phyloP scores from a whole-genome alignment of 2,329 filamentous ascomycete species.

The Sarocladiaceae sp. region DNA sequence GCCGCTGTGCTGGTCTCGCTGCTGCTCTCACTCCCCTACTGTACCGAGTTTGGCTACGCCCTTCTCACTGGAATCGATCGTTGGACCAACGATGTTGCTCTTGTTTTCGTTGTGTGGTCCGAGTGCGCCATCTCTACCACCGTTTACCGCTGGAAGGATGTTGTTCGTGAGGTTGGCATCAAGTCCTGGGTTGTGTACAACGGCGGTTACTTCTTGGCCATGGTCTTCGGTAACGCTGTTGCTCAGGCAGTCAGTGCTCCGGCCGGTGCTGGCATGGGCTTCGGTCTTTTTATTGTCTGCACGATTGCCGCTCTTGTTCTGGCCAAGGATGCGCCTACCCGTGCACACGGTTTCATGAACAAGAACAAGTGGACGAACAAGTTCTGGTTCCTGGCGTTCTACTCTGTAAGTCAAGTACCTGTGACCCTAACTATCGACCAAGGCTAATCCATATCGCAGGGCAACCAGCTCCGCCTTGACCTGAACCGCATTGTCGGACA shows the following conservation, averaged over 20 bases:
- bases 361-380: conserved; percentile 30
- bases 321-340: conserved; percentile 36
- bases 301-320: conserved; percentile 33
- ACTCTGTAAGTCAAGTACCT: conserved; percentile 43
- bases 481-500: conserved; percentile 49
- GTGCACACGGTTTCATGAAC: conserved; percentile 26
- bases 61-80: conserved; percentile 50
- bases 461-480: conserved; percentile 51
- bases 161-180: conserved; percentile 39
- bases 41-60: conserved; percentile 54
- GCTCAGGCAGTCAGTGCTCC: conserved; percentile 40
- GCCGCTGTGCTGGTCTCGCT: conserved; percentile 44
- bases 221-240: conserved; percentile 45
- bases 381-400: conserved; percentile 52
- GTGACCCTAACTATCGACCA: neutral
- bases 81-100: conserved; percentile 51
- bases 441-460: conserved; percentile 27
- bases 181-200: conserved; percentile 42
- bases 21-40: conserved; percentile 51
- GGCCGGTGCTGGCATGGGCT: conserved; percentile 46
- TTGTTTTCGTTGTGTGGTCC: conserved; percentile 51
- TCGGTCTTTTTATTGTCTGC: conserved; percentile 45
- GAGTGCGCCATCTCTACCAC: conserved; percentile 49
- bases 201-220: conserved; percentile 47
- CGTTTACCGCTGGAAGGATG: conserved; percentile 47